Evolutionary conservation across 768 basidiomycete species (phyloP), one percentile per base, ranked within the genome.

Genomic region (Suillus tomentosus): DNA sequence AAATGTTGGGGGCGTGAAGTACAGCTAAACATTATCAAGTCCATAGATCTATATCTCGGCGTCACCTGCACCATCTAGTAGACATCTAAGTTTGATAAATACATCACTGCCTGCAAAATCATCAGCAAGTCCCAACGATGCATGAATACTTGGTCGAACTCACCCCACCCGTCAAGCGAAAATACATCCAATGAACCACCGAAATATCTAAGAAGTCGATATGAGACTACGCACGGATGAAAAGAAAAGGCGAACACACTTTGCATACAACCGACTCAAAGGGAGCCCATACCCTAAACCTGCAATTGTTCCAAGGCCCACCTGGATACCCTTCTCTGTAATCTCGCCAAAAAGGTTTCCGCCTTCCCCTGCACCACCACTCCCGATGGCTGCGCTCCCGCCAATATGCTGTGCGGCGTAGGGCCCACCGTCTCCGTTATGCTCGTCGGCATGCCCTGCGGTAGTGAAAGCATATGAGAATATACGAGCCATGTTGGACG

Each of bases 391-490:
- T 3, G 89, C 90, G 67, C 82, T 81, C 1, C 92, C 89, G 22
- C 91, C 87, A n/a, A 91, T 77, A 67, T 90, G 84, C 70, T 93
- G 88, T 50, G 90, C 89, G 50, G 89, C 90, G 67, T 92, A 92
- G 1, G 92, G 91, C 0, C 91, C 91, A 11, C 78, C 84, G 17
- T 72, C 70, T 5, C 74, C 81, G 56, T 80, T 81, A 10, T 74
- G 72, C 51, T 81, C 79, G 24, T 79, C 80, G 6, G 72, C 68
- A 50, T 82, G 78, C 7, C 87, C 89, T 3, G 92, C 93, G 5
- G 94, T 95, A 5, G 94, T 95, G 73, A 95, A 96, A 7, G 92
- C 92, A 74, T 96, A 96, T 19, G 93, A 94, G 76, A 96, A 96
- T 62, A 96, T 91, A 53, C 86, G 84, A 22, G 83, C 79, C 82